Evolutionary conservation across 208 protist genomes (phyloP).

Genomic region (Entamoeba moshkovskii): DNA sequence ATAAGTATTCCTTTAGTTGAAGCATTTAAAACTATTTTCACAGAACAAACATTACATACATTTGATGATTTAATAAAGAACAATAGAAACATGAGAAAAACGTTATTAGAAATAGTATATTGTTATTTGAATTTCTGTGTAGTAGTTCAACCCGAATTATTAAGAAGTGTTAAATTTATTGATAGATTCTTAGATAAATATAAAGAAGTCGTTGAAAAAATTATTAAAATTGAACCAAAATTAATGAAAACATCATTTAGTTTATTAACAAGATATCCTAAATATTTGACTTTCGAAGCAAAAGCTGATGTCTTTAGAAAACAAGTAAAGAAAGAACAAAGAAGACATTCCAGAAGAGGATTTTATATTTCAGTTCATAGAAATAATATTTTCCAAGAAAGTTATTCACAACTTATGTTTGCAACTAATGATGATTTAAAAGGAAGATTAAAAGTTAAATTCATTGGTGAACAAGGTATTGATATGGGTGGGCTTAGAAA

Average conservation of each 20-base stretch:
- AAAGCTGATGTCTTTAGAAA: not conserved
- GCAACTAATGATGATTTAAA: slow-evolving; percentile 6
- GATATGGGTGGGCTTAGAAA: slow-evolving; percentile 28
- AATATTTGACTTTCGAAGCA: not conserved
- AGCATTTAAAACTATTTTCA: not conserved
- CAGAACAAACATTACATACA: not conserved
- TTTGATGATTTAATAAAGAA: not conserved
- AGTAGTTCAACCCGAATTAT: not conserved
- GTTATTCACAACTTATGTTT: not conserved
- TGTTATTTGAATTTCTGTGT: not conserved
- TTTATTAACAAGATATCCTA: not conserved
- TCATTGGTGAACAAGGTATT: slow-evolving; percentile 15
- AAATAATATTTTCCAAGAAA: not conserved
- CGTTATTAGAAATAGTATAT: not conserved
- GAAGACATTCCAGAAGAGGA: not conserved
- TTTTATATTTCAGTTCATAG: not conserved
- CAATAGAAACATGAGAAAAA: not conserved
- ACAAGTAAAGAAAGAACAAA: not conserved
- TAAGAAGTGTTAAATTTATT: not conserved
- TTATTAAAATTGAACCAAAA: not conserved
- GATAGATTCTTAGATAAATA: not conserved
- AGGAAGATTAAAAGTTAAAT: slow-evolving; percentile 4
- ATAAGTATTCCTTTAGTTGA: not conserved
- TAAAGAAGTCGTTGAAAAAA: not conserved
- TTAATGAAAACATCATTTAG: not conserved